Percentiles rank a stretch among this genome's conserved stretches.
Conservation (phyloP, 2,329 filamentous ascomycete species). For the Xylaria sp. region DNA sequence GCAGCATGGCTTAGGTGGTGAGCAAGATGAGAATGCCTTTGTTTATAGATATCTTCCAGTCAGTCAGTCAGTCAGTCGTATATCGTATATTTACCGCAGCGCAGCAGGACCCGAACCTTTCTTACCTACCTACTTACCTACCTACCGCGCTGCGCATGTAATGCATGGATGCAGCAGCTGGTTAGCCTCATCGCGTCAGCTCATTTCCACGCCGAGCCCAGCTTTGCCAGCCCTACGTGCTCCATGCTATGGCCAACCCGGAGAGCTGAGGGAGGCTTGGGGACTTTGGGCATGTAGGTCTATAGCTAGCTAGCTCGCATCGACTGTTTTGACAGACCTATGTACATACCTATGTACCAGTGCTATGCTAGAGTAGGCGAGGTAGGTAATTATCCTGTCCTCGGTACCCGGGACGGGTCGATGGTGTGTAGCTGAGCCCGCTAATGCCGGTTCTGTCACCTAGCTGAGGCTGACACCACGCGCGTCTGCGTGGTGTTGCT, state of each 20-base stretch:
- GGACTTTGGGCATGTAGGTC: constrained; percentile 30
- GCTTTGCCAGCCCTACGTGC: constrained; percentile 27
- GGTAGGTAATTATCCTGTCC: too few species aligned
- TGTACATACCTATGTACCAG: neutral
- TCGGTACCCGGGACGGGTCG: neutral
- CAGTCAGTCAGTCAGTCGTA: neutral
- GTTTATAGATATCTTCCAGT: neutral
- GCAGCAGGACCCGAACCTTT: neutral
- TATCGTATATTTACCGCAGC: neutral
- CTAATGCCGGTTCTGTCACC: constrained; percentile 18
- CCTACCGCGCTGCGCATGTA: neutral
- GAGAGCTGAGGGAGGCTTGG: constrained; percentile 20
- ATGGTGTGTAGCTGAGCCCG: constrained; percentile 24
- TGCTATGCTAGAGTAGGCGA: neutral
- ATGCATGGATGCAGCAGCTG: neutral
- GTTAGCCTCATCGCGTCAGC: constrained; percentile 18
- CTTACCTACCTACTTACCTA: neutral
- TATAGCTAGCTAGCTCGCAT: neutral
- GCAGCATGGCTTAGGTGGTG: neutral
- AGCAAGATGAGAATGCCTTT: constrained; percentile 14
- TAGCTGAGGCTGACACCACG: constrained; percentile 29
- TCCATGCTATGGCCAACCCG: constrained; percentile 1
- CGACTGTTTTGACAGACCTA: too few species aligned
- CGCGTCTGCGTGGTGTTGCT: constrained; percentile 10
- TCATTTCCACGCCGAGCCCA: constrained; percentile 22